phyloP scores from a whole-genome alignment of 2,329 filamentous ascomycete genomes.

The Intubia oerlemansii region DNA sequence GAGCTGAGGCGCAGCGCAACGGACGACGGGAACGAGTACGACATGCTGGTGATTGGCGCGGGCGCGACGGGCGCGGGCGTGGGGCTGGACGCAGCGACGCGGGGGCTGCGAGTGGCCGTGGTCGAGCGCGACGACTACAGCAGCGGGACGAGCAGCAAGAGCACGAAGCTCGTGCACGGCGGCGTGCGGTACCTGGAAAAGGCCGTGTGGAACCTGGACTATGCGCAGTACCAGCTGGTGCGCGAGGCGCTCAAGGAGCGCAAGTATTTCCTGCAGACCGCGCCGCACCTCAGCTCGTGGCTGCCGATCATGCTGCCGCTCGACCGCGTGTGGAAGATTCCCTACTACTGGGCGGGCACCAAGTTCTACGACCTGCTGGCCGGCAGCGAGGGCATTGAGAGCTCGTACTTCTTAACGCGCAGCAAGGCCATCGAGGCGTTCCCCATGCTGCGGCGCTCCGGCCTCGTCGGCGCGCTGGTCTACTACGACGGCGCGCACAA shows the following conservation, averaged over 20 bases:
- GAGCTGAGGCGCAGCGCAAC: slow-evolving; percentile 25
- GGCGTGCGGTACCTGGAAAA: slow-evolving; percentile 72
- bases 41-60: slow-evolving; percentile 58
- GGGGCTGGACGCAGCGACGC: slow-evolving; percentile 58
- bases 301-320: slow-evolving; percentile 68
- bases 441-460: slow-evolving; percentile 54
- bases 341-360: slow-evolving; percentile 48
- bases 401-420: slow-evolving; percentile 61
- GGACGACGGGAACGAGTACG: slow-evolving; percentile 35
- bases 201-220: slow-evolving; percentile 68
- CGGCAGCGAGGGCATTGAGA: slow-evolving; percentile 64
- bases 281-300: slow-evolving; percentile 61
- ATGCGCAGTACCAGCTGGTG: slow-evolving; percentile 61
- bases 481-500: slow-evolving; percentile 81
- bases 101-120: slow-evolving; percentile 58
- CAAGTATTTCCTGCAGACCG: slow-evolving; percentile 64
- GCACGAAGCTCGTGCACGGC: slow-evolving; percentile 73
- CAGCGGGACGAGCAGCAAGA: slow-evolving; percentile 65
- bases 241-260: slow-evolving; percentile 65
- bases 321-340: slow-evolving; percentile 65
- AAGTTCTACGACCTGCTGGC: slow-evolving; percentile 68
- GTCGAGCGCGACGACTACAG: slow-evolving; percentile 71
- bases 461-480: slow-evolving; percentile 55
- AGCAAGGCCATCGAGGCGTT: slow-evolving; percentile 60
- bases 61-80: slow-evolving; percentile 65